These are phyloP conservation scores for Cymbidium sinense DNA, from an alignment of 106 monocot species.

Conservation along the genomic window DNA sequence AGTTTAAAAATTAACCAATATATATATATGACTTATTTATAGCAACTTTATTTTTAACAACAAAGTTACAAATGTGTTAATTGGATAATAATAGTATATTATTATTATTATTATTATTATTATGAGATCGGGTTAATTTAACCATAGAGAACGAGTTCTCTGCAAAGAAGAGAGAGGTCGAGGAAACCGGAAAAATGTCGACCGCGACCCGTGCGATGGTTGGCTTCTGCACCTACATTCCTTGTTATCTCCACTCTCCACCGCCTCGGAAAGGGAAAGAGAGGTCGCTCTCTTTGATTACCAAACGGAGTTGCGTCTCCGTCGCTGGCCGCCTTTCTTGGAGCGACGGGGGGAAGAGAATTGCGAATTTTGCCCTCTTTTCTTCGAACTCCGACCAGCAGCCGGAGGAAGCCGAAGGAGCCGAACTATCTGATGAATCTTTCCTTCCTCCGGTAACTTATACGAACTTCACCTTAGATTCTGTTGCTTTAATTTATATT, in stretches of 20 bases:
- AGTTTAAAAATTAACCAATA: too few species aligned
- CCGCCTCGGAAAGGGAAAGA: neutral
- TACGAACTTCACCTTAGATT: neutral
- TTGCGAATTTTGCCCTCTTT: neutral
- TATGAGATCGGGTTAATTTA: too few species aligned
- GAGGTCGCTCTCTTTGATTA: neutral
- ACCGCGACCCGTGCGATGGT: neutral
- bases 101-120: too few species aligned
- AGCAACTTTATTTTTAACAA: too few species aligned
- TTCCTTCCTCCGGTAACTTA: neutral
- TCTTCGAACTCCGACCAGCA: conserved; percentile 1
- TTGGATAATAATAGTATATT: too few species aligned
- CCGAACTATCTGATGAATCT: neutral
- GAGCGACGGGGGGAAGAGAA: neutral
- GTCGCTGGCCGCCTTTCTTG: neutral
- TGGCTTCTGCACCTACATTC: neutral
- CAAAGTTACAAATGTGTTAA: too few species aligned
- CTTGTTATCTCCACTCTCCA: neutral
- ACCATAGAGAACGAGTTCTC: too few species aligned
- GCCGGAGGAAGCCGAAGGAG: neutral
- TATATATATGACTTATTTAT: too few species aligned
- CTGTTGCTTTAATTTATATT: neutral
- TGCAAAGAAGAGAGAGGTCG: neutral
- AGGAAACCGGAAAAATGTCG: neutral
- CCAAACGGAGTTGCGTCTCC: neutral